Conservation (phyloP, 129 eudicot genomes). For the Lactuca sativa region DNA sequence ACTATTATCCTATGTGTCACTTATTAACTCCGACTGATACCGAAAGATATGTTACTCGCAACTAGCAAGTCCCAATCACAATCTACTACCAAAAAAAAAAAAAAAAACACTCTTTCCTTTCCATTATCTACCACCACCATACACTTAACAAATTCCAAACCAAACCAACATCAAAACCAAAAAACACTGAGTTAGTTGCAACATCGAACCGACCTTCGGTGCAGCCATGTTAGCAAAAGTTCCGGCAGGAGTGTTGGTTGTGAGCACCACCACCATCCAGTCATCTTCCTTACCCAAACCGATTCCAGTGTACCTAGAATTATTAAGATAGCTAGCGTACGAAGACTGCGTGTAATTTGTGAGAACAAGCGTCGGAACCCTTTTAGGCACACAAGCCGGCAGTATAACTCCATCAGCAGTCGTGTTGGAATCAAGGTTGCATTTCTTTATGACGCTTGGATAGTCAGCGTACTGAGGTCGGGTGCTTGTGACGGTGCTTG, state of each 20-base stretch:
- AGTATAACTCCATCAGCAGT: constrained; percentile 54
- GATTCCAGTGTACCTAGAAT: constrained; percentile 55
- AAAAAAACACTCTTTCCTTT: neutral
- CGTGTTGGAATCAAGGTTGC: constrained; percentile 49
- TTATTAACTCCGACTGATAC: neutral
- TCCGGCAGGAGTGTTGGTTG: constrained; percentile 53
- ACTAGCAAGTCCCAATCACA: neutral
- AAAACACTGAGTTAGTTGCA: neutral
- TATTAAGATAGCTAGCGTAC: constrained; percentile 46
- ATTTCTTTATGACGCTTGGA: constrained; percentile 38
- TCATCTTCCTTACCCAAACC: constrained; percentile 69
- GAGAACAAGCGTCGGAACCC: constrained; percentile 56
- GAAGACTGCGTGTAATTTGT: constrained; percentile 71
- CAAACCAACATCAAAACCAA: constrained; percentile 20
- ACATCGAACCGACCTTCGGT: neutral
- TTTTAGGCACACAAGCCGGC: constrained; percentile 61
- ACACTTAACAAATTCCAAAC: constrained; percentile 13
- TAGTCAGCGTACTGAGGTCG: constrained; percentile 41
- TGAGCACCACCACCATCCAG: constrained; percentile 69
- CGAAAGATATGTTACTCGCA: neutral
- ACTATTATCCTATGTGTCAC: neutral
- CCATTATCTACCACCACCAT: constrained; percentile 1
- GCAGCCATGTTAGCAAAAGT: constrained; percentile 39
- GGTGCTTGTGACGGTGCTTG: constrained; percentile 34
- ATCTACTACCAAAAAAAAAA: constrained; percentile 2